phyloP scores from a whole-genome alignment of 495 filamentous ascomycete genomes.

The Podospora didyma region DNA sequence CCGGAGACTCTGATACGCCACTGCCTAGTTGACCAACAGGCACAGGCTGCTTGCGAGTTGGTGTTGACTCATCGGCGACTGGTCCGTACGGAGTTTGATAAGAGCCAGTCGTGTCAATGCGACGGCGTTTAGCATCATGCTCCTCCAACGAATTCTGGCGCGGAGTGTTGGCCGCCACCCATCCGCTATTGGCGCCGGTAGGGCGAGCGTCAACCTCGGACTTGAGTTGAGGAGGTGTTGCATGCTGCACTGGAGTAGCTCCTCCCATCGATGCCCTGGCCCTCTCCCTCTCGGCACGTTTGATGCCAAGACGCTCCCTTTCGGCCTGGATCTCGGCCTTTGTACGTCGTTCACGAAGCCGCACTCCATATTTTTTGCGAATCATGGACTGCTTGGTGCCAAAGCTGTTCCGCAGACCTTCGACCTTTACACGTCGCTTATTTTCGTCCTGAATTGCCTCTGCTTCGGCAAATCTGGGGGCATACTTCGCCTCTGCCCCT shows the following conservation, averaged over 20 bases:
- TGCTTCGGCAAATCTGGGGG: conserved; percentile 35
- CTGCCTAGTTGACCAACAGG: conserved; percentile 28
- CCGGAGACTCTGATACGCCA: conserved; percentile 25
- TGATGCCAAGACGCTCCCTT: conserved; percentile 34
- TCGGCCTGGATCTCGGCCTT: conserved; percentile 41
- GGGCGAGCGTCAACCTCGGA: conserved; percentile 5
- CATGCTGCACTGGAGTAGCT: no score
- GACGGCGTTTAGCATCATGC: conserved; percentile 29
- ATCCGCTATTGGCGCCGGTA: conserved; percentile 15
- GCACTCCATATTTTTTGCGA: conserved; percentile 45
- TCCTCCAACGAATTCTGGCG: conserved; percentile 15
- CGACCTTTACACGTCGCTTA: conserved; percentile 27
- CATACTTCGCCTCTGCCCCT: conserved; percentile 34
- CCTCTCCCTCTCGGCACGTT: conserved; percentile 17
- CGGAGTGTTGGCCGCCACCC: conserved; percentile 29
- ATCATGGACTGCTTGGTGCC: conserved; percentile 48
- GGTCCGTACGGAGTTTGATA: conserved; percentile 13
- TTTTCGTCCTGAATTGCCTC: conserved; percentile 31
- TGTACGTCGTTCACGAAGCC: conserved; percentile 41
- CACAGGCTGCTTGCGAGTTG: conserved; percentile 24
- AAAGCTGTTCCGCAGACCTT: conserved; percentile 41
- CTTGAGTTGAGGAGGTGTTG: neutral
- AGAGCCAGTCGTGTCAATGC: conserved; percentile 18
- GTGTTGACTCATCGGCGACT: conserved; percentile 15
- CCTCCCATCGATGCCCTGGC: conserved; percentile 1